phyloP scores from a whole-genome alignment of 2,329 filamentous ascomycete species.

The Aspergillus fructus region DNA sequence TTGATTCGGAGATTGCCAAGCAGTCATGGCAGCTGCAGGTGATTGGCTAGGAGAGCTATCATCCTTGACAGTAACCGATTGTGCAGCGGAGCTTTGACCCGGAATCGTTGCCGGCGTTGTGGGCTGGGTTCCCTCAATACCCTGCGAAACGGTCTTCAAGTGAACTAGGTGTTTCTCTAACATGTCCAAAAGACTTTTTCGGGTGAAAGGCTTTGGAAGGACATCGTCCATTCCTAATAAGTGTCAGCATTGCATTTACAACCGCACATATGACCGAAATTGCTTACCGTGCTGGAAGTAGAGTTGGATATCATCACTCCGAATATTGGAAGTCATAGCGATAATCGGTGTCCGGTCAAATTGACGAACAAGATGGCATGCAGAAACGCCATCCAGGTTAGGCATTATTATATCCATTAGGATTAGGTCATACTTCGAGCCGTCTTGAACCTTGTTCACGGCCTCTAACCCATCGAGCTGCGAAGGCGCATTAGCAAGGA shows the following conservation, averaged over 20 bases:
- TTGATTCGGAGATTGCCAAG: constrained; percentile 64
- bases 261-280: not conserved
- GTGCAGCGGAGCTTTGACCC: constrained; percentile 51
- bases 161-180: constrained; percentile 86
- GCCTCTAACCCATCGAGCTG: constrained; percentile 86
- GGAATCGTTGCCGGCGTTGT: constrained; percentile 44
- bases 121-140: constrained; percentile 52
- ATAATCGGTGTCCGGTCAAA: constrained; percentile 84
- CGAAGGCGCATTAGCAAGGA: constrained; percentile 7
- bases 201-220: constrained; percentile 93
- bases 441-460: constrained; percentile 75
- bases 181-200: constrained; percentile 78
- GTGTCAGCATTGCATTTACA: constrained; percentile 22
- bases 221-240: constrained; percentile 90
- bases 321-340: constrained; percentile 98
- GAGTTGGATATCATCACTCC: constrained; percentile 92
- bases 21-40: constrained; percentile 57
- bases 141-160: constrained; percentile 67
- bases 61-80: constrained; percentile 55
- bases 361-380: constrained; percentile 88
- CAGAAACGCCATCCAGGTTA: constrained; percentile 88
- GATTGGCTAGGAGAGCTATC: constrained; percentile 64
- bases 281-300: constrained; percentile 91
- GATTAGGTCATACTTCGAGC: constrained; percentile 67
- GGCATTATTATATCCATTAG: constrained; percentile 98